Conservation (phyloP, 352 stramenopile species). For the Elongisporangium anandrum region DNA sequence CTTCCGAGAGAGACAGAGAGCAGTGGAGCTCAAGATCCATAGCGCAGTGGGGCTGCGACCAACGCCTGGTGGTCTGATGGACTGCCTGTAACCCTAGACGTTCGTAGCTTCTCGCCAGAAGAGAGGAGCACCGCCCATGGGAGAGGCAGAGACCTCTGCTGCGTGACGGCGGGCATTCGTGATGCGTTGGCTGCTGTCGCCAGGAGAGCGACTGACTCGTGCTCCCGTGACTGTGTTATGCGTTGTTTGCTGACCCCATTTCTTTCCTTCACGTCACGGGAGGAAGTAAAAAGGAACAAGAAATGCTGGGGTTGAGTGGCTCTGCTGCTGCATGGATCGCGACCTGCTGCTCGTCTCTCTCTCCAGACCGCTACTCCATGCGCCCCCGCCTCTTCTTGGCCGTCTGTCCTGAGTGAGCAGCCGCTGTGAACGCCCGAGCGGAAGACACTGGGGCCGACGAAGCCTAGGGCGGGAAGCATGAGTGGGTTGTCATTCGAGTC, state of each 20-base stretch:
- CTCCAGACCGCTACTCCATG: not conserved
- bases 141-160: not conserved
- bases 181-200: not conserved
- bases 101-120: slow-evolving; percentile 2
- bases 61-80: slow-evolving; percentile 40
- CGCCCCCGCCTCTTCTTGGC: not conserved
- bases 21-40: not conserved
- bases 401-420: not conserved
- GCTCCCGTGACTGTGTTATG: slow-evolving; percentile 21
- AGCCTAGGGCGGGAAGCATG: slow-evolving; percentile 9
- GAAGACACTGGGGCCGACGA: slow-evolving; percentile 4
- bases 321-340: slow-evolving; percentile 2
- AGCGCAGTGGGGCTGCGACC: slow-evolving; percentile 13
- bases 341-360: slow-evolving; percentile 6
- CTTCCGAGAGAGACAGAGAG: not conserved
- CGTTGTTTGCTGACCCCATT: slow-evolving; percentile 74
- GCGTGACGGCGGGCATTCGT: not conserved
- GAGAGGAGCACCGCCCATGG: not conserved
- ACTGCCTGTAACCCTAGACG: slow-evolving; percentile 68
- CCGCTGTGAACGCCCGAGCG: slow-evolving; percentile 3
- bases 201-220: slow-evolving; percentile 5
- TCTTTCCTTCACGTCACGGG: slow-evolving; percentile 44
- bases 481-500: slow-evolving; percentile 11
- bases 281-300: slow-evolving; percentile 43
- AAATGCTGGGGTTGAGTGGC: slow-evolving; percentile 69